A percentile compares a stretch with the other conserved stretches of the same genome.
phyloP scores from a whole-genome alignment of 78 protist genomes.

The Cavenderia fasciculata region DNA sequence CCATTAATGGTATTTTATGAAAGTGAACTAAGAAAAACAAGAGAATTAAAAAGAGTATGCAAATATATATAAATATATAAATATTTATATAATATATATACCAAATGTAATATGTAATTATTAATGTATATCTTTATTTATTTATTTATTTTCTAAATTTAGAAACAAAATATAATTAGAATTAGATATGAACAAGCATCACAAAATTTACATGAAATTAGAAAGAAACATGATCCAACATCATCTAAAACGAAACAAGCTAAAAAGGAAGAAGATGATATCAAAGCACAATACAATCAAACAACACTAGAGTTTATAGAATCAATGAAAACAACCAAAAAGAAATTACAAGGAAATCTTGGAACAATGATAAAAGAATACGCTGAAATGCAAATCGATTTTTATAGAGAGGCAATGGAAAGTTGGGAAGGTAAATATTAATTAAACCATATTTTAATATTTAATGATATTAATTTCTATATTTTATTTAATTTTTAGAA shows the following conservation, averaged over 20 bases:
- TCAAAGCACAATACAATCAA: background rate
- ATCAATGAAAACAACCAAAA: slow-evolving; percentile 27
- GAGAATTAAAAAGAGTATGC: slow-evolving; percentile 71
- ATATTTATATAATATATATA: too few relatives aligned
- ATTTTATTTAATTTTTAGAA: too few relatives aligned
- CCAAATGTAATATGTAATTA: too few relatives aligned
- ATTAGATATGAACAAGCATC: slow-evolving; percentile 65
- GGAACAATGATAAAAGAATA: slow-evolving; percentile 55
- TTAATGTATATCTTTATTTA: too few relatives aligned
- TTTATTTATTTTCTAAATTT: background rate
- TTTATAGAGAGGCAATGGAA: slow-evolving; percentile 51
- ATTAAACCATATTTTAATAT: too few relatives aligned
- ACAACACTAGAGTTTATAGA: slow-evolving; percentile 32
- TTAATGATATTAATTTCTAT: too few relatives aligned
- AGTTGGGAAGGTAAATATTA: slow-evolving; percentile 71
- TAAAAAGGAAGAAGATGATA: slow-evolving; percentile 24
- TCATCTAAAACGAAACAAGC: slow-evolving; percentile 44
- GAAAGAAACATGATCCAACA: slow-evolving; percentile 53
- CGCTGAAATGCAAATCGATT: slow-evolving; percentile 40
- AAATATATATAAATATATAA: too few relatives aligned
- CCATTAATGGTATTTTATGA: slow-evolving; percentile 39
- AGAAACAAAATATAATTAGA: slow-evolving; percentile 77
- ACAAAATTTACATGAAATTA: slow-evolving; percentile 4
- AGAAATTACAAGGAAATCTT: slow-evolving; percentile 18
- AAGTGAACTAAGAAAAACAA: slow-evolving; percentile 48